These are phyloP conservation scores for Piloderma croceum DNA, from an alignment of 768 basidiomycete species.

Conservation along the genomic window DNA sequence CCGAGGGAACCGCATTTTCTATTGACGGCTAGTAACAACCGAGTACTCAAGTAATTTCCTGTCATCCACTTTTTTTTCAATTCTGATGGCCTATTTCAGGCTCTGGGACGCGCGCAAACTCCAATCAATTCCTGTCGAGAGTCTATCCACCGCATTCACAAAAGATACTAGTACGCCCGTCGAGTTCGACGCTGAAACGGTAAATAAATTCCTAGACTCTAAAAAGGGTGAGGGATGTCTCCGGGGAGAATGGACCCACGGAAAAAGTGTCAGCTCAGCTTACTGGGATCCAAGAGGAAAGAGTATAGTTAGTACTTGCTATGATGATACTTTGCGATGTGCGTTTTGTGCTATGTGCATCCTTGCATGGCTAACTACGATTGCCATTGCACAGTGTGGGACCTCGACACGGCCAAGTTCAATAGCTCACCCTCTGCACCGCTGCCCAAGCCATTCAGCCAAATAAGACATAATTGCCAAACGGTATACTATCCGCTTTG, in stretches of 20 bases:
- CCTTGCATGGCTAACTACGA: conserved; percentile 1
- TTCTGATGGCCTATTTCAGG: conserved; percentile 33
- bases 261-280: conserved; percentile 75
- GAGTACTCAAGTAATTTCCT: conserved; percentile 56
- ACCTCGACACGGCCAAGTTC: conserved; percentile 50
- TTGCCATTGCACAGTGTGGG: conserved; percentile 58
- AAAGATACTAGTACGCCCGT: conserved; percentile 24
- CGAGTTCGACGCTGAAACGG: conserved; percentile 34
- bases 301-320: conserved; percentile 77
- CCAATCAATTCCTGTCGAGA: conserved; percentile 31
- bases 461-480: conserved; percentile 70
- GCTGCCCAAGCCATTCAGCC: conserved; percentile 56
- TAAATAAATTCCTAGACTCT: conserved; percentile 47
- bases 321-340: conserved; percentile 75
- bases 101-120: conserved; percentile 80
- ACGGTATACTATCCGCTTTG: conserved; percentile 51
- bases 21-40: conserved; percentile 72
- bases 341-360: conserved; percentile 22
- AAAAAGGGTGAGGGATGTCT: conserved; percentile 49
- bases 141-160: conserved; percentile 21
- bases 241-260: conserved; percentile 62
- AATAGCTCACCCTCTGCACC: conserved; percentile 46
- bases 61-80: background rate
- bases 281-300: conserved; percentile 84
- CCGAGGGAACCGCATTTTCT: conserved; percentile 61